Evolutionary conservation across 1,284 basidiomycete genomes (phyloP).

Genomic region (Lentinus polychrous): DNA sequence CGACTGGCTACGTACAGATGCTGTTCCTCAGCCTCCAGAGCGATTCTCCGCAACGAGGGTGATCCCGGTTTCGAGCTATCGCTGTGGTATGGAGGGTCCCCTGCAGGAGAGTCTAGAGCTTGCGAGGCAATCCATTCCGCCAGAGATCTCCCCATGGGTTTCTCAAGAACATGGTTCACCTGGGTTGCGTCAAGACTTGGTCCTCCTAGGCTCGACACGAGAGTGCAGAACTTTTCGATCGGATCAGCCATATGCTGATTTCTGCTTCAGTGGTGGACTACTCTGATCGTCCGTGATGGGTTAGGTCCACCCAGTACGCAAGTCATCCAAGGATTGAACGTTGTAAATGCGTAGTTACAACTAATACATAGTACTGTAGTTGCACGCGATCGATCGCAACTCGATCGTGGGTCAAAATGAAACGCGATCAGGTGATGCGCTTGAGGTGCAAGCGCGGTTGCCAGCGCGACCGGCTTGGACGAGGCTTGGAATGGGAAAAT

Average conservation of each 20-base stretch:
- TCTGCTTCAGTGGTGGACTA: too few species aligned
- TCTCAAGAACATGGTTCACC: conserved; percentile 17
- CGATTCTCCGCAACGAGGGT: conserved; percentile 10
- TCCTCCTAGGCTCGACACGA: conserved; percentile 14
- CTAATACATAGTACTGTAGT: not conserved
- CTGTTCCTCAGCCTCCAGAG: conserved; percentile 14
- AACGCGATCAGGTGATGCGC: not conserved
- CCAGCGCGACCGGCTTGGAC: not conserved
- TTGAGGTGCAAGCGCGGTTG: not conserved
- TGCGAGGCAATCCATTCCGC: conserved; percentile 20
- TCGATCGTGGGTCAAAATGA: not conserved
- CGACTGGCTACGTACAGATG: conserved; percentile 9
- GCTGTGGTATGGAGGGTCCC: not conserved
- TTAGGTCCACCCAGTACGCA: too few species aligned
- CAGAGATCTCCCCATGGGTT: conserved; percentile 17
- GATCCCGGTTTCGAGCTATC: not conserved
- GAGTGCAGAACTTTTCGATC: not conserved
- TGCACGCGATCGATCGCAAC: not conserved
- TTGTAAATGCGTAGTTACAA: not conserved
- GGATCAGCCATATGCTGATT: too few species aligned
- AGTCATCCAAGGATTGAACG: too few species aligned
- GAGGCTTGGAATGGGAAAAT: too few species aligned
- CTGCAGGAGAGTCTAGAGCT: not conserved
- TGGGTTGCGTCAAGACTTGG: conserved; percentile 12
- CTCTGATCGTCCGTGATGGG: too few species aligned